Base-by-base conservation (phyloP, 106 monocot species). In the Iris macrosiphon region DNA sequence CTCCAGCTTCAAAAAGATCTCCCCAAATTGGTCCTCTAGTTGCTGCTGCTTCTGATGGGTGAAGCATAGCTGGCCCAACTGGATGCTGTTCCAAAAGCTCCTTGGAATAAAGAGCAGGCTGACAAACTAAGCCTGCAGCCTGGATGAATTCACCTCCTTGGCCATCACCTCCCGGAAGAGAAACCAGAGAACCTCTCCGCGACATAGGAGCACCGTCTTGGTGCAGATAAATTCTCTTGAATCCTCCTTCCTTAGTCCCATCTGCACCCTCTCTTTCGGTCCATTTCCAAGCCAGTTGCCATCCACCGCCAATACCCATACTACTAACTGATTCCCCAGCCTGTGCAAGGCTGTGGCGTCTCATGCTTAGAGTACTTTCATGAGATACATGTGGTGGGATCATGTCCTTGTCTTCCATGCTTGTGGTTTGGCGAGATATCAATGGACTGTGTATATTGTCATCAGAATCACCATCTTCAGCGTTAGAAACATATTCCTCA, bases 401-500 rank as follows among this genome's bases (percentile, higher is more conserved):
- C 30, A 73, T 65, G 31, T 72, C 82, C 33, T 84, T 74, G 0
- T 45, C 61, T 66, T 84, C 84, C 72, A 76, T 22, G 65, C 71
- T 65, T 65, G 79, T 79, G 15, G 69, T 45, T 69, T 85, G 79
- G 26, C 79, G 71, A 29, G 79, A 85, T 27, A 85, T 57, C 42
- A 85, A 52, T 7, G 84, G 84, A 66, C 71, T 72, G 1, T 69
- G 63, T 51, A 85, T 43, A 61, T 68, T 71, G 28, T 79, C 75
- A 25, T 85, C 84, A 31, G 47, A 72, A 53, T 85, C 72, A 45
- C 50, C 76, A 49, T 28, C 58, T 24, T 20, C 71, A 64, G 29
- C 45, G 38, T 85, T 79, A 60, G 79, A 79, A 7, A 19, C 55
- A 49, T 71, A 66, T 10, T 49, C 78, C 5, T 71, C 78, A 24